phyloP scores from a whole-genome alignment of 2,329 filamentous ascomycete genomes.

The Paraphaeosphaeria minitans region DNA sequence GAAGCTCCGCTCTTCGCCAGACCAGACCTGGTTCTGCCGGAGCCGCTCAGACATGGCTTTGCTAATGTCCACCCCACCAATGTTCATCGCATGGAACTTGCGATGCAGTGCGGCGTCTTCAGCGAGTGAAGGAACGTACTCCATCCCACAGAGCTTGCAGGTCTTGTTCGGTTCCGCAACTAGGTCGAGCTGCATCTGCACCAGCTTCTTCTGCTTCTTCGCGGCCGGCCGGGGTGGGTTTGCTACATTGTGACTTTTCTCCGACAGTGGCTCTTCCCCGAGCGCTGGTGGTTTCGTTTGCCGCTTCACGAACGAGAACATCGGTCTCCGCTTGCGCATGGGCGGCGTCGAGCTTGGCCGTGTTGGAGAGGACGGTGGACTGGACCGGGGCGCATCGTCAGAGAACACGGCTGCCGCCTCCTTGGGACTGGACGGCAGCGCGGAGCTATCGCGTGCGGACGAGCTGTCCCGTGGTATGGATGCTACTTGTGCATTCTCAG shows the following conservation, averaged over 20 bases:
- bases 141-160: conserved; percentile 68
- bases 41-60: conserved; percentile 61
- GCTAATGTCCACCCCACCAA: conserved; percentile 65
- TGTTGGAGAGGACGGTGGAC: conserved; percentile 40
- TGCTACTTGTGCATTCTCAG: conserved; percentile 16
- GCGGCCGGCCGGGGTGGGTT: conserved; percentile 32
- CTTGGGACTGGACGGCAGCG: conserved; percentile 37
- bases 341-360: conserved; percentile 30
- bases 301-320: conserved; percentile 55
- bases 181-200: conserved; percentile 66
- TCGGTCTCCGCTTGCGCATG: conserved; percentile 49
- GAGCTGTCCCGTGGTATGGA: conserved; percentile 7
- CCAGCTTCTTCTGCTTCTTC: conserved; percentile 47
- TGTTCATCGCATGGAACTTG: conserved; percentile 67
- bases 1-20: conserved; percentile 52
- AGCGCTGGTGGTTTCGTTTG: conserved; percentile 21
- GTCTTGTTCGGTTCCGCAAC: conserved; percentile 61
- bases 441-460: conserved; percentile 18
- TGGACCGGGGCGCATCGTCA: conserved; percentile 43
- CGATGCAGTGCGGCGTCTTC: conserved; percentile 68
- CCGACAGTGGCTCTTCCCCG: conserved; percentile 25
- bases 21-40: conserved; percentile 58
- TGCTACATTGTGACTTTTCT: conserved; percentile 44
- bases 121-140: conserved; percentile 65
- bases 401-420: conserved; percentile 46